These are phyloP conservation scores for Penicillium egyptiacum DNA, from an alignment of 495 filamentous ascomycete species.

Conservation along the genomic window DNA sequence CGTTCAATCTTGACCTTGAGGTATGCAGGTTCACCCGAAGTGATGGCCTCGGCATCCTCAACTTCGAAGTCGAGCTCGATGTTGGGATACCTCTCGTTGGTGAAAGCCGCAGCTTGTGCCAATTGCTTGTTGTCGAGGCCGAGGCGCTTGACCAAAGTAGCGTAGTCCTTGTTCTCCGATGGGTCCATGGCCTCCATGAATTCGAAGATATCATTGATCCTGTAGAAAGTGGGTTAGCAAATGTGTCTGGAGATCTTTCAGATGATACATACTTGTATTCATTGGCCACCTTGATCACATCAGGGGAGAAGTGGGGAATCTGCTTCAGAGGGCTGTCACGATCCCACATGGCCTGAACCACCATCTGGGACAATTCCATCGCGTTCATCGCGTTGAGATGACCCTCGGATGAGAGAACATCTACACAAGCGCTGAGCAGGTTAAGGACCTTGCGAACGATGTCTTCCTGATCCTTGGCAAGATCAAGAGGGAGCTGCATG, in stretches of 20 bases:
- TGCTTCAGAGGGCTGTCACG: slow-evolving; percentile 95
- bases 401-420: slow-evolving; percentile 93
- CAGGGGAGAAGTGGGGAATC: slow-evolving; percentile 88
- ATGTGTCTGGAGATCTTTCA: not conserved
- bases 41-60: slow-evolving; percentile 74
- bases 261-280: slow-evolving; percentile 66
- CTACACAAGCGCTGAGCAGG: slow-evolving; percentile 86
- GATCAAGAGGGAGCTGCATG: slow-evolving; percentile 91
- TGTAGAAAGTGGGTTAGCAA: slow-evolving; percentile 39
- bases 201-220: slow-evolving; percentile 89
- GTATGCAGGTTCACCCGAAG: slow-evolving; percentile 76
- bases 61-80: slow-evolving; percentile 87
- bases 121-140: slow-evolving; percentile 80
- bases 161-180: slow-evolving; percentile 78
- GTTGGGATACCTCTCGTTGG: slow-evolving; percentile 95
- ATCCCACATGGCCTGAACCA: slow-evolving; percentile 99
- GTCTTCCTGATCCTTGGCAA: slow-evolving; percentile 94
- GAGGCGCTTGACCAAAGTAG: slow-evolving; percentile 69
- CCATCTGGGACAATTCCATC: slow-evolving; percentile 99
- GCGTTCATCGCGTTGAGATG: slow-evolving; percentile 96
- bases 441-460: slow-evolving; percentile 84
- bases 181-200: slow-evolving; percentile 99
- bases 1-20: slow-evolving; percentile 86
- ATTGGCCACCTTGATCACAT: slow-evolving; percentile 80
- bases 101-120: slow-evolving; percentile 86